A percentile compares a stretch with the other conserved stretches of the same genome.
Conservation (phyloP, 129 eudicot genomes). For the Tanacetum coccineum region DNA sequence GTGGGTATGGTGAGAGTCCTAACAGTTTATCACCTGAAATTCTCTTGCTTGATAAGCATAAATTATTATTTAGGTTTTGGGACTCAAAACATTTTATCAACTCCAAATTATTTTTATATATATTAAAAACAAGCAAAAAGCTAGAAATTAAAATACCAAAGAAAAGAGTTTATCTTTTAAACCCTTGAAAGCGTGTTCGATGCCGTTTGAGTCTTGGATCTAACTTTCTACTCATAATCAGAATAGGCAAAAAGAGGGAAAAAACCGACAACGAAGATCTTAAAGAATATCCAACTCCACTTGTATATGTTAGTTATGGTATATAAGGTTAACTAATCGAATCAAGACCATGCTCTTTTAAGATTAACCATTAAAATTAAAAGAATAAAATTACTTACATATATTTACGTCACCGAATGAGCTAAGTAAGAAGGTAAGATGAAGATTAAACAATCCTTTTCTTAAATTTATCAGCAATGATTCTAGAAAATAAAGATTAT, state of each 20-base stretch:
- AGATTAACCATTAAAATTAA: background rate
- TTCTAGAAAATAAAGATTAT: background rate
- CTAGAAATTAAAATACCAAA: too few species aligned
- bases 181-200: too few species aligned
- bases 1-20: background rate
- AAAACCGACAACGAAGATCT: too few species aligned
- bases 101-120: too few species aligned
- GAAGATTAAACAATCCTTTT: background rate
- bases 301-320: slow-evolving; percentile 1
- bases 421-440: slow-evolving; percentile 7
- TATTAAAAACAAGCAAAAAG: too few species aligned
- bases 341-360: background rate
- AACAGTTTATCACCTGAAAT: slow-evolving; percentile 1
- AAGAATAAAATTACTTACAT: background rate
- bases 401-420: background rate
- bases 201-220: too few species aligned
- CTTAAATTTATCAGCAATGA: background rate
- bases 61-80: background rate
- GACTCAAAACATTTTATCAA: background rate
- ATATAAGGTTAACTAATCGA: background rate
- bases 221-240: too few species aligned
- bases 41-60: background rate
- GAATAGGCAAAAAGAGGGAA: too few species aligned
- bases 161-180: too few species aligned
- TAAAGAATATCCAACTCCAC: too few species aligned